Base-by-base conservation (phyloP, 169 alveolate species). In the Plasmodium inui region DNA sequence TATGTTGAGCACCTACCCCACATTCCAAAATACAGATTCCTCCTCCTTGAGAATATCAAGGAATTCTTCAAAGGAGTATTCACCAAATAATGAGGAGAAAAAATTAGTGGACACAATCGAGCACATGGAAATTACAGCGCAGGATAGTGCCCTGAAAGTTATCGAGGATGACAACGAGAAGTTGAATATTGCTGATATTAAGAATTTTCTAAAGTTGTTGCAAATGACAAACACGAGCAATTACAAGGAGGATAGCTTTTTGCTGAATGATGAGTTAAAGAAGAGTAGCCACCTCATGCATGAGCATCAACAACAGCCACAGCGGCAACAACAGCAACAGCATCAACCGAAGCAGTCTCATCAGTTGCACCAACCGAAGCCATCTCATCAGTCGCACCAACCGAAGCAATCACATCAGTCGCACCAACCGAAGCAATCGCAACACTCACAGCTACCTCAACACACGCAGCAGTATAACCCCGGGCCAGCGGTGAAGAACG, bases 101-200 rank as follows among this genome's bases (percentile, higher is more conserved):
- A 86, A 86, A 50, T 30, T 86, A 34, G 93, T 46, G 0, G 86
- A 86, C 7, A 86, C 93, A 6, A 86, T 86, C 3, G 93, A 86
- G 3, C 93, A 86, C 32, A 86, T 86, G 93, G 93, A 86, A 50
- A 73, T 86, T 53, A 86, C 93, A 3, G 93, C 93, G 3, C 93
- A 86, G 44, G 93, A 86, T 86, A 86, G 93, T 55, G 93, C 85
- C 19, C 41, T 86, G 19, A 86, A 86, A 39, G 93, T 86, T 32
- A 86, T 86, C 28, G 93, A 86, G 70, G 93, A 86, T 86, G 93
- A 86, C 44, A 74, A 50, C 53, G 93, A 86, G 14, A 86, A 86
- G 80, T 41, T 86, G 84, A 86, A 86, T 55, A 14, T 83, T n/a
- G n/a, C 82, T n/a, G 93, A 86, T 86, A 86, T 86, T 37, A 86